Percentiles rank a stretch among this genome's conserved stretches.
phyloP scores from a whole-genome alignment of 2,329 filamentous ascomycete species.

The Lachnellula hyalina region DNA sequence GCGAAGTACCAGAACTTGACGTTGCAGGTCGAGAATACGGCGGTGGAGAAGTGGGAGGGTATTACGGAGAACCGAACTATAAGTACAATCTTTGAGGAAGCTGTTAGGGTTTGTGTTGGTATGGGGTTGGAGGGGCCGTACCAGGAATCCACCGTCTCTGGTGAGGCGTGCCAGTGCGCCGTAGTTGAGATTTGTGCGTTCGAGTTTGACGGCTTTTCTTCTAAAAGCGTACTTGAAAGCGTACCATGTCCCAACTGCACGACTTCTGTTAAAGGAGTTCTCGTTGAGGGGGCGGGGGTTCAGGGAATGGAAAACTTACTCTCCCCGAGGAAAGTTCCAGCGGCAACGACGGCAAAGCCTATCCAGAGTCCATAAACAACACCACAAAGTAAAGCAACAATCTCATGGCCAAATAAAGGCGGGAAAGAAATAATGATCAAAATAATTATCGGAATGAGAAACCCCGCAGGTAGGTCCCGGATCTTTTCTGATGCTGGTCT shows the following conservation, averaged over 20 bases:
- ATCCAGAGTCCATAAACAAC: conserved; percentile 39
- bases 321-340: conserved; percentile 38
- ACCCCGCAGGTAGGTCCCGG: conserved; percentile 35
- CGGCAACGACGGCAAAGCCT: conserved; percentile 37
- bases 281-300: no score
- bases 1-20: conserved; percentile 39
- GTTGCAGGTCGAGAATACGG: conserved; percentile 39
- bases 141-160: conserved; percentile 38
- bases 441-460: conserved; percentile 36
- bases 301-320: conserved; percentile 19
- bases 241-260: conserved; percentile 34
- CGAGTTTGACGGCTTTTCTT: conserved; percentile 34
- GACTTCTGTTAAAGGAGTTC: not conserved
- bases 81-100: conserved; percentile 32
- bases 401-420: conserved; percentile 39
- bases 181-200: conserved; percentile 38
- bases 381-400: conserved; percentile 38
- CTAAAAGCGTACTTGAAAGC: conserved; percentile 36
- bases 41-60: conserved; percentile 38
- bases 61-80: conserved; percentile 38
- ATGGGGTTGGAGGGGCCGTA: conserved; percentile 12
- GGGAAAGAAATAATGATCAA: conserved; percentile 38
- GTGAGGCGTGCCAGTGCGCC: conserved; percentile 37
- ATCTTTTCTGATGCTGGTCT: conserved; percentile 35
- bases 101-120: not conserved